phyloP scores from a whole-genome alignment of 345 rosid species.

The Sisymbrium altissimum region DNA sequence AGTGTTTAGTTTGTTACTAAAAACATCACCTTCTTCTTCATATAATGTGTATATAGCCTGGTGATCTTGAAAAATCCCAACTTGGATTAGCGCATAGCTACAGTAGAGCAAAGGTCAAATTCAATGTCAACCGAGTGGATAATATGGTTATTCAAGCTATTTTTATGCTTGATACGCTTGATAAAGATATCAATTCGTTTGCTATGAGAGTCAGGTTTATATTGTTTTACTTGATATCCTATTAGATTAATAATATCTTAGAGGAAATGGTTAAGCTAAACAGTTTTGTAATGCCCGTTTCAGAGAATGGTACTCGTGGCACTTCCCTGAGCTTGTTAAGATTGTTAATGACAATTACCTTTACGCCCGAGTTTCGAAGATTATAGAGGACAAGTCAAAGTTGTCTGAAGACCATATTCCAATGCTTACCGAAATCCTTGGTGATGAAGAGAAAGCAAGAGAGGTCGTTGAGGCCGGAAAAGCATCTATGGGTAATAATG shows the following conservation, averaged over 20 bases:
- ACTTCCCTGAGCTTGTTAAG: constrained; percentile 85
- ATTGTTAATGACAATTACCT: constrained; percentile 83
- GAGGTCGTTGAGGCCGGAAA: not conserved
- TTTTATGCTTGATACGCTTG: constrained; percentile 72
- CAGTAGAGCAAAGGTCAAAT: constrained; percentile 86
- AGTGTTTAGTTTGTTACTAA: not conserved
- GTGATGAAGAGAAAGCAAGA: constrained; percentile 8
- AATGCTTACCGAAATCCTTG: not conserved
- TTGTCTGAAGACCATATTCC: constrained; percentile 20
- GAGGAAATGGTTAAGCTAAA: not conserved
- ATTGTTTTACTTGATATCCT: not conserved
- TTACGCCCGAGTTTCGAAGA: constrained; percentile 60
- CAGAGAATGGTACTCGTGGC: constrained; percentile 62
- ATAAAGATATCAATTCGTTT: constrained; percentile 72
- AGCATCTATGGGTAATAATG: not conserved
- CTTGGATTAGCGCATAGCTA: constrained; percentile 86
- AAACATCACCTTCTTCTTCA: not conserved
- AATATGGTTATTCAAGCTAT: constrained; percentile 88
- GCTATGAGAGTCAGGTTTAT: constrained; percentile 84
- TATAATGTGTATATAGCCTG: constrained; percentile 41
- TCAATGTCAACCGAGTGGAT: constrained; percentile 61
- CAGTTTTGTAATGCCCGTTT: not conserved
- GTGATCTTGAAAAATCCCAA: constrained; percentile 73
- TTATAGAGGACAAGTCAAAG: constrained; percentile 64
- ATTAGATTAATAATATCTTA: not conserved